A percentile compares a stretch with the other conserved stretches of the same genome.
phyloP scores from a whole-genome alignment of 2,329 filamentous ascomycete species.

The Aspergillus chevalieri region DNA sequence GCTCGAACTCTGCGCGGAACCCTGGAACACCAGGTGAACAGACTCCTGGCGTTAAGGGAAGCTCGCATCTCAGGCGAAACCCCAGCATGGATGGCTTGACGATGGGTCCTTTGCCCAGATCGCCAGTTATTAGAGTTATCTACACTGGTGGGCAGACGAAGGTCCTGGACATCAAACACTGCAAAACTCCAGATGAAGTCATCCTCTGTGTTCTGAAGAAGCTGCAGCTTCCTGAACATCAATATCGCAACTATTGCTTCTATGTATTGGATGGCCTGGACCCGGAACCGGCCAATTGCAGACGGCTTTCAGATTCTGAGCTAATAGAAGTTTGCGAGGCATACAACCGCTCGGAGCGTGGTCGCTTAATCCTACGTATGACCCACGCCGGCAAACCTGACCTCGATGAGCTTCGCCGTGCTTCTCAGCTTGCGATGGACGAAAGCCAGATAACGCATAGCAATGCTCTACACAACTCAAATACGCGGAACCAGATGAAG shows the following conservation, averaged over 20 bases:
- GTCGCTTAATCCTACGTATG: constrained; percentile 82
- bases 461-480: constrained; percentile 54
- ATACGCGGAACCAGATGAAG: constrained; percentile 77
- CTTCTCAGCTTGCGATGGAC: constrained; percentile 82
- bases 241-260: constrained; percentile 94
- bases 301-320: constrained; percentile 78
- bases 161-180: constrained; percentile 86
- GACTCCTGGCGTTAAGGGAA: constrained; percentile 56
- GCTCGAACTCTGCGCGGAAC: constrained; percentile 49
- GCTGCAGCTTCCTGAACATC: constrained; percentile 78
- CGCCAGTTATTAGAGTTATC: constrained; percentile 87
- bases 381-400: constrained; percentile 90
- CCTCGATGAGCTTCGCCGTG: constrained; percentile 75
- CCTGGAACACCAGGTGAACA: constrained; percentile 59
- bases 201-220: constrained; percentile 85
- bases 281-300: constrained; percentile 72
- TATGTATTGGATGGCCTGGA: constrained; percentile 85
- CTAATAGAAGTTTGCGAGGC: constrained; percentile 88
- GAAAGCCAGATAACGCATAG: constrained; percentile 70
- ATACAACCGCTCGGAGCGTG: constrained; percentile 74
- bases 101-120: constrained; percentile 78
- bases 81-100: constrained; percentile 80
- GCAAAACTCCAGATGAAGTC: constrained; percentile 86
- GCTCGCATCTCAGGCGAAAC: constrained; percentile 69
- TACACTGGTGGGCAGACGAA: constrained; percentile 87